Evolutionary conservation across 176 grass and related monocot species (phyloP).

Genomic region (Oryza longistaminata): DNA sequence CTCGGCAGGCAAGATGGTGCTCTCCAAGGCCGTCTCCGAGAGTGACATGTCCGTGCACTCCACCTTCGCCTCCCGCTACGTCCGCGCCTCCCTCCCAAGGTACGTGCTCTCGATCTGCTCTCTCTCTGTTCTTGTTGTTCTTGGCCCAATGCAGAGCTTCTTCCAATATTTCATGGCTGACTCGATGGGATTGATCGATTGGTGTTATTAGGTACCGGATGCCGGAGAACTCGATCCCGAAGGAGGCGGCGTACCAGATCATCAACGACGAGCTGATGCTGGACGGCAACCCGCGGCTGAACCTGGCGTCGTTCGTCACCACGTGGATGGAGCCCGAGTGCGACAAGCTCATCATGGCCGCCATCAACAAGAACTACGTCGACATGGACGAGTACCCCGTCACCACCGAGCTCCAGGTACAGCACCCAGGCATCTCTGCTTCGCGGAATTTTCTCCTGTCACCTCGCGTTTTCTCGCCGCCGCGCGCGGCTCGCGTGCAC

Average conservation of each 20-base stretch:
- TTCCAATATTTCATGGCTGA: neutral
- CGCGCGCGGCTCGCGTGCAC: neutral
- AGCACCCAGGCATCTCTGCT: neutral
- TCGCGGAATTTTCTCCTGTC: neutral
- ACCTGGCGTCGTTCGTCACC: constrained; percentile 94
- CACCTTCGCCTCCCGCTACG: constrained; percentile 96
- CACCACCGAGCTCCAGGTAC: constrained; percentile 95
- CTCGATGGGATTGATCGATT: too few relatives aligned
- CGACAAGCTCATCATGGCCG: constrained; percentile 94
- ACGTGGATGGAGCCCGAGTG: constrained; percentile 99
- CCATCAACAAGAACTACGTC: constrained; percentile 97
- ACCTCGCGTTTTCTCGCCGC: neutral
- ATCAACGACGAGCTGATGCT: constrained; percentile 99
- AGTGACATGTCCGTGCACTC: constrained; percentile 83
- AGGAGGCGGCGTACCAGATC: constrained; percentile 99
- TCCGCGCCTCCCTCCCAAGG: constrained; percentile 82
- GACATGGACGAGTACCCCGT: constrained; percentile 99
- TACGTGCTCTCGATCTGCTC: neutral
- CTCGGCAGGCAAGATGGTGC: constrained; percentile 38
- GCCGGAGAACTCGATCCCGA: constrained; percentile 92
- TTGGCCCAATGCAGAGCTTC: neutral
- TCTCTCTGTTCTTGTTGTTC: neutral
- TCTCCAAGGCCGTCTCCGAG: constrained; percentile 68
- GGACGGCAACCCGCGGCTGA: constrained; percentile 94
- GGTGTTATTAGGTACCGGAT: constrained; percentile 60